Evolutionary conservation across 2,329 filamentous ascomycete genomes (phyloP).

Genomic region (Colletotrichum orchidophilum): DNA sequence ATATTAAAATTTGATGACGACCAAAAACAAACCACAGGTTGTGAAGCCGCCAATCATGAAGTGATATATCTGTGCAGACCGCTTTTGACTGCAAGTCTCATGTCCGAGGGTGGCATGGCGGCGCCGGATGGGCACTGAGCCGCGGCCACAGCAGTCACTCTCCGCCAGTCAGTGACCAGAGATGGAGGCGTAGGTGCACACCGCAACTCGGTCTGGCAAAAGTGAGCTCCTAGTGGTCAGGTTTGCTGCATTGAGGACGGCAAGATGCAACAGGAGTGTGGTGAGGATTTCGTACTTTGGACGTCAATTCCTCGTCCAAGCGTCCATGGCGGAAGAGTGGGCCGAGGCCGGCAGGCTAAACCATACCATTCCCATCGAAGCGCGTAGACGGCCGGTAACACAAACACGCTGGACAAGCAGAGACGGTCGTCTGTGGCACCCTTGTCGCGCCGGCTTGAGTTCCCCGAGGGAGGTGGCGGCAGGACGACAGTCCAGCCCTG

Average conservation of each 20-base stretch:
- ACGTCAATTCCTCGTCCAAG: conserved; percentile 2
- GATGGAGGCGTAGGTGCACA: background rate
- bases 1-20: conserved; percentile 6
- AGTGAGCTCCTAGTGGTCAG: background rate
- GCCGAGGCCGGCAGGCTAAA: conserved; percentile 15
- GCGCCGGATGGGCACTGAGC: conserved; percentile 18
- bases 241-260: background rate
- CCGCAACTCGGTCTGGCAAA: conserved; percentile 9
- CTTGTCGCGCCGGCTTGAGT: background rate
- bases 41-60: background rate
- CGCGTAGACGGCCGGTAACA: conserved; percentile 8
- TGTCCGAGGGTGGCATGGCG: background rate
- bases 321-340: background rate
- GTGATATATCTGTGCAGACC: background rate
- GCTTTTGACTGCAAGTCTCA: background rate
- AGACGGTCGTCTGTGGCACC: background rate
- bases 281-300: background rate
- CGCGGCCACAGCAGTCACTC: conserved; percentile 7
- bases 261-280: background rate
- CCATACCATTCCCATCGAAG: conserved; percentile 1
- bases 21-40: background rate
- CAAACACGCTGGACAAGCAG: background rate
- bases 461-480: background rate
- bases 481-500: conserved; percentile 8
- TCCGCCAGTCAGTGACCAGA: background rate